Conservation (phyloP, 208 protist species). For the Borovskyia barvae region DNA sequence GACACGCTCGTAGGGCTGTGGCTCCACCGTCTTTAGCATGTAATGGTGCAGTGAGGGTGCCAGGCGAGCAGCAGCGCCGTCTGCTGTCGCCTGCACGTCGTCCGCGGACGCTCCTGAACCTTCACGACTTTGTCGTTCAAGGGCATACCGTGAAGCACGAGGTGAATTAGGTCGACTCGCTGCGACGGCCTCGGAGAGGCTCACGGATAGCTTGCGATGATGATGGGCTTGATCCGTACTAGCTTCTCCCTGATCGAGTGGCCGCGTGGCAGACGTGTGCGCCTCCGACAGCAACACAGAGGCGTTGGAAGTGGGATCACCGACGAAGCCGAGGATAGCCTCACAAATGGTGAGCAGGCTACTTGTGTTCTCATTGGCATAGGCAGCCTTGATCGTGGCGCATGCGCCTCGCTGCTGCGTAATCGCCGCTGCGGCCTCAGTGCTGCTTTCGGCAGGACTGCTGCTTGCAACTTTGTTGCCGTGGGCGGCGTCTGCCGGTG, state of each 20-base stretch:
- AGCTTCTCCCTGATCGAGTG: too few relatives aligned
- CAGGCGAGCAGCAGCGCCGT: not conserved
- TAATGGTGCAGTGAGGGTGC: constrained; percentile 26
- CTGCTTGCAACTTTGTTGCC: not conserved
- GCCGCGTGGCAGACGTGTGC: too few relatives aligned
- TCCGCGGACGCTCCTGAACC: too few relatives aligned
- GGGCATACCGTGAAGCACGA: too few relatives aligned
- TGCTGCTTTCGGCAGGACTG: not conserved
- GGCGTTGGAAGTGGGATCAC: too few relatives aligned
- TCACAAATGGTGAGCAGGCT: constrained; percentile 17
- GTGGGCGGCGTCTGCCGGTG: not conserved
- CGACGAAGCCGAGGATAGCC: constrained; percentile 26
- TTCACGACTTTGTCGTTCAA: too few relatives aligned
- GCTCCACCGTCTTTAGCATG: constrained; percentile 25
- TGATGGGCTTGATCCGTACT: too few relatives aligned
- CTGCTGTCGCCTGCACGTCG: too few relatives aligned
- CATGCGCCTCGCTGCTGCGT: constrained; percentile 11
- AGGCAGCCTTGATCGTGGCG: constrained; percentile 23
- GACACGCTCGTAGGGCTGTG: constrained; percentile 8
- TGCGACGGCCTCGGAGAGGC: too few relatives aligned
- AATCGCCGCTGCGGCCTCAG: not conserved
- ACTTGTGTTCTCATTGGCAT: constrained; percentile 7
- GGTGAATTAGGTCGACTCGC: too few relatives aligned
- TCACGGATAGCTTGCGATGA: too few relatives aligned
- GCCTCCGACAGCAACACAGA: too few relatives aligned